These are phyloP conservation scores for Arachnomyces sp. DNA, from an alignment of 2,329 filamentous ascomycete genomes.

Conservation along the genomic window DNA sequence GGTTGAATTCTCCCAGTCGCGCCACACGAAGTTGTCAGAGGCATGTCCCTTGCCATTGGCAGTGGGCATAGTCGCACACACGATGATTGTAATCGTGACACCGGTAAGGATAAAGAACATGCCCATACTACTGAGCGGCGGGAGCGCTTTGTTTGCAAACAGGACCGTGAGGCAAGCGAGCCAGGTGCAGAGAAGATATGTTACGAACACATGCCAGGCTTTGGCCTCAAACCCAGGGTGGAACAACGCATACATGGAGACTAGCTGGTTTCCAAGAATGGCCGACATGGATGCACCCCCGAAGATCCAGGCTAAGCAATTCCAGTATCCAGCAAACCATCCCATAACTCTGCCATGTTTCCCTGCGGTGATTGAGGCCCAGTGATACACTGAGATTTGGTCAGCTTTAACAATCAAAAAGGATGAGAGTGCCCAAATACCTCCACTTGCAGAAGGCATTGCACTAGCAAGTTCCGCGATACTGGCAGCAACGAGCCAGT, in stretches of 20 bases:
- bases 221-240: conserved; percentile 46
- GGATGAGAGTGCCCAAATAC: conserved; percentile 17
- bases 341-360: conserved; percentile 46
- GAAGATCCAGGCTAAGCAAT: conserved; percentile 51
- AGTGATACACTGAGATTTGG: conserved; percentile 48
- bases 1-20: conserved; percentile 44
- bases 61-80: conserved; percentile 48
- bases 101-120: conserved; percentile 50
- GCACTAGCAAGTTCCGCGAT: conserved; percentile 55
- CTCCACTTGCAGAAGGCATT: conserved; percentile 53
- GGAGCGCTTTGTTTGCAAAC: conserved; percentile 47
- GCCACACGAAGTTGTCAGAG: conserved; percentile 49
- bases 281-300: conserved; percentile 52
- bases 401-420: conserved; percentile 1
- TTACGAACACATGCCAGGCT: conserved; percentile 54
- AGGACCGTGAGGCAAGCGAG: conserved; percentile 46
- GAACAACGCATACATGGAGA: conserved; percentile 55
- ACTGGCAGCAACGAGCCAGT: conserved; percentile 52
- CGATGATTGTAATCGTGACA: conserved; percentile 47
- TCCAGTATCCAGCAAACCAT: conserved; percentile 41
- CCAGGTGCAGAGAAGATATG: conserved; percentile 52
- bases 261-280: conserved; percentile 52
- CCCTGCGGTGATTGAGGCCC: conserved; percentile 53
- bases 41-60: conserved; percentile 37
- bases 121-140: conserved; percentile 49